Evolutionary conservation across 495 filamentous ascomycete genomes (phyloP).

Genomic region (Xanthoparmelia taractica): DNA sequence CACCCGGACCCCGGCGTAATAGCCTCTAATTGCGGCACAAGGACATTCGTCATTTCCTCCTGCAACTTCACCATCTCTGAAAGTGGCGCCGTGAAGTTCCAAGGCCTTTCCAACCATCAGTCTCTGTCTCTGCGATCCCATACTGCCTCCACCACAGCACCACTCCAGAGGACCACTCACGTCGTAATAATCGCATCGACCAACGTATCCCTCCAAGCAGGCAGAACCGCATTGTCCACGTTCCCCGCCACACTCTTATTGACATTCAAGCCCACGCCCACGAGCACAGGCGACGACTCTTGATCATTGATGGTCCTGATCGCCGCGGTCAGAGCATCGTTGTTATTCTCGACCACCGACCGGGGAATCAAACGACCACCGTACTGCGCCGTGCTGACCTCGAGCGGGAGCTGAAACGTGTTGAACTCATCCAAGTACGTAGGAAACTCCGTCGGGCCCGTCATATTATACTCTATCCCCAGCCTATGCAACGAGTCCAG

Average conservation of each 20-base stretch:
- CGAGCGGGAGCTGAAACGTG: neutral
- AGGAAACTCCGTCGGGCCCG: constrained; percentile 14
- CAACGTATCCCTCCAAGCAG: constrained; percentile 19
- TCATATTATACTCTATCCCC: too few species aligned
- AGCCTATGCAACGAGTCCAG: too few species aligned
- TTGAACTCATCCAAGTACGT: constrained; percentile 12
- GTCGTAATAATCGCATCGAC: neutral
- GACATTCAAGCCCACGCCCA: constrained; percentile 14
- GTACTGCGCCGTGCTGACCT: too few species aligned
- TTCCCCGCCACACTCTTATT: neutral
- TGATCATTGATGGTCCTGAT: neutral
- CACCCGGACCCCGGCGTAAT: constrained; percentile 33
- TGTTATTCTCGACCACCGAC: constrained; percentile 10
- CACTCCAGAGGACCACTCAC: too few species aligned
- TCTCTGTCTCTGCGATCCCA: neutral
- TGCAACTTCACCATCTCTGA: too few species aligned
- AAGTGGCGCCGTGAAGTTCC: constrained; percentile 1
- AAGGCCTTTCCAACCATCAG: too few species aligned
- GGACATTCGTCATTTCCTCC: constrained; percentile 31
- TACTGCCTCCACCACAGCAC: neutral
- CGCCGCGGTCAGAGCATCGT: neutral
- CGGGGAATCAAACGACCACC: constrained; percentile 19
- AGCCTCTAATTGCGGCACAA: constrained; percentile 30
- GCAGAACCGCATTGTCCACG: constrained; percentile 20
- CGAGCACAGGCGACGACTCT: neutral